phyloP scores from a whole-genome alignment of 345 rosid genomes.

The Eucalyptus polybractea region DNA sequence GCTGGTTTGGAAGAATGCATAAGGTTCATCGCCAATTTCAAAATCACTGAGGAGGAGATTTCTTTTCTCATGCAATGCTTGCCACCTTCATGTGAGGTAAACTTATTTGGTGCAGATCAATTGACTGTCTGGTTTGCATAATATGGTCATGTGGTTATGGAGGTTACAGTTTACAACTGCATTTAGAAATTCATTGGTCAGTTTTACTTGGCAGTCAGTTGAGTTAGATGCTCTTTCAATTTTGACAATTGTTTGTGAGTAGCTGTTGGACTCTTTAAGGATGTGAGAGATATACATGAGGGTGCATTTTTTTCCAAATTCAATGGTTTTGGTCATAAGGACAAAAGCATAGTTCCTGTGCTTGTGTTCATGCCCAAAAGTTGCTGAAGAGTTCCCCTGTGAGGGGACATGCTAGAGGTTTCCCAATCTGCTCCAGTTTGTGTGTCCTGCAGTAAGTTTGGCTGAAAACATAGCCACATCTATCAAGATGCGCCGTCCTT shows the following conservation, averaged over 20 bases:
- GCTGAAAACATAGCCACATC: background rate
- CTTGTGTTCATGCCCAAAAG: background rate
- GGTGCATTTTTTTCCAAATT: background rate
- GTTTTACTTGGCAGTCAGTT: background rate
- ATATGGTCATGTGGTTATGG: background rate
- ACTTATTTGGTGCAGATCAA: background rate
- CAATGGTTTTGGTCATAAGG: background rate
- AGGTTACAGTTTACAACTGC: background rate
- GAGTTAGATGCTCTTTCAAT: background rate
- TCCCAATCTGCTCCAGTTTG: background rate
- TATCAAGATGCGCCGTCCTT: background rate
- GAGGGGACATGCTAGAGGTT: background rate
- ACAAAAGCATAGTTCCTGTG: background rate
- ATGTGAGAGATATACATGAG: background rate
- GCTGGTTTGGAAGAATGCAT: constrained; percentile 98
- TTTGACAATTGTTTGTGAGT: background rate
- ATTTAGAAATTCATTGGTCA: background rate
- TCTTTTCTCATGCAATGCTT: constrained; percentile 49
- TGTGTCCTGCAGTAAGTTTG: background rate
- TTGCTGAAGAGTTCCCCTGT: background rate
- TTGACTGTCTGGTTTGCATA: background rate
- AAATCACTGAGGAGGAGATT: constrained; percentile 55
- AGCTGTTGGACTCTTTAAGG: background rate
- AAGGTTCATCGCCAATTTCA: constrained; percentile 80
- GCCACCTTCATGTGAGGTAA: constrained; percentile 77